phyloP scores from a whole-genome alignment of 257 asterid species.

The Ilex aquifolium region DNA sequence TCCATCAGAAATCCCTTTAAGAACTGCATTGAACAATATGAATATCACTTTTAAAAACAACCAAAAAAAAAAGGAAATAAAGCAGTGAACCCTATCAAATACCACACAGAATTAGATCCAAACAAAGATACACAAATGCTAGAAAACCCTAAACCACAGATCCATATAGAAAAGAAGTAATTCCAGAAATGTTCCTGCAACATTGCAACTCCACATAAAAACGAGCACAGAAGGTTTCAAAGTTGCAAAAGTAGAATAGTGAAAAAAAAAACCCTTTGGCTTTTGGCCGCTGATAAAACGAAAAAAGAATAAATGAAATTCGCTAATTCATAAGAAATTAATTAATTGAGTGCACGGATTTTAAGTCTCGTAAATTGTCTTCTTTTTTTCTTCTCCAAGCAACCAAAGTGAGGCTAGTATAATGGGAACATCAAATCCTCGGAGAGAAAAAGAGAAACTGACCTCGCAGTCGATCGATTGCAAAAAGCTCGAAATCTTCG shows the following conservation, averaged over 20 bases:
- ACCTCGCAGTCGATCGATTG: slow-evolving; percentile 93
- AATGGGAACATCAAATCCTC: no score
- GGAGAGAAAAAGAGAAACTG: background rate
- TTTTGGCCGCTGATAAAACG: no score
- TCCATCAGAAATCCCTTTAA: slow-evolving; percentile 83
- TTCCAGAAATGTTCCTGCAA: background rate
- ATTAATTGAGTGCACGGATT: no score
- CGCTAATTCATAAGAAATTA: no score
- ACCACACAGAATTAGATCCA: slow-evolving; percentile 8
- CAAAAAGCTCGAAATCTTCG: slow-evolving; percentile 89
- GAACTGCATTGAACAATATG: slow-evolving; percentile 49
- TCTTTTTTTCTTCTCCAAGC: no score
- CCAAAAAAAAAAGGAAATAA: background rate
- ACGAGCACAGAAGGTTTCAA: background rate
- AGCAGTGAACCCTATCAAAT: slow-evolving; percentile 2
- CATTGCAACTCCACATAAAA: no score
- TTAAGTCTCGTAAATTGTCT: no score
- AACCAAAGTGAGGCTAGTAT: no score
- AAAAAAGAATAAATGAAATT: no score
- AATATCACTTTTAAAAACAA: background rate
- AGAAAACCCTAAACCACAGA: background rate
- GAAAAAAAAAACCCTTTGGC: background rate
- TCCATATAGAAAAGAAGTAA: background rate
- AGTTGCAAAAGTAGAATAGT: background rate
- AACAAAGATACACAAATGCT: background rate